Evolutionary conservation across 345 rosid genomes (phyloP), one percentile per base, ranked within the genome.

Genomic region (Balakata baccata): DNA sequence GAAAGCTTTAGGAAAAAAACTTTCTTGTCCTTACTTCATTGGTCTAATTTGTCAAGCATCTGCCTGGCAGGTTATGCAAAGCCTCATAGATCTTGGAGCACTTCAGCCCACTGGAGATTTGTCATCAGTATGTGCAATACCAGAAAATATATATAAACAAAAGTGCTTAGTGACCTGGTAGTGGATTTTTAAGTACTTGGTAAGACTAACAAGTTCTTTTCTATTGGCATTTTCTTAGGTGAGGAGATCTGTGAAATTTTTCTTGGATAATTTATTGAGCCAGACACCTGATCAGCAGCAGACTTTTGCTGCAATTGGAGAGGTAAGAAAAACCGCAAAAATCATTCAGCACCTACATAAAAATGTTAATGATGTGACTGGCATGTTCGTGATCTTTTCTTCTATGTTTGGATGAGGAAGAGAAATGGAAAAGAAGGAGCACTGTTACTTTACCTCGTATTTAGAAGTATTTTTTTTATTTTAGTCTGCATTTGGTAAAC

Each of bases 101-200:
- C 98, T 94, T 75, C 97, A 89, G 73, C 98, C 99, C 56, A 90
- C 95, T 5, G 98, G 98, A 81, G 98, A 92, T 82, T 71, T 94
- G 80, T 90, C 98, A 79, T 76, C 98, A 69, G 98, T 94, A 86
- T 11, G 87, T 41, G 25, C 51, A 57, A 13, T 14, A n/a, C 22
- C 4, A 54, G 22, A 0, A 17, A 39, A 63, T 70, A 64, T 53
- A 51, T 22, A 39, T 57, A 53, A 23, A 34, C 39, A 29, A n/a
- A 66, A 75, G 53, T 52, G 67, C 51, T 67, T 14, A 63, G 11
- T 25, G 20, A 34, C 47, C 37, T 53, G 20, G 34, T n/a, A 18
- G 54, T n/a, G 22, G 18, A 13, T 29, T 38, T 50, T 67, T 13
- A 16, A 65, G 3, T n/a, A 59, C 17, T 68, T 57, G 49, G 10